These are phyloP conservation scores for Tetrapisispora arboricola DNA, from an alignment of 805 yeast species.

Conservation along the genomic window DNA sequence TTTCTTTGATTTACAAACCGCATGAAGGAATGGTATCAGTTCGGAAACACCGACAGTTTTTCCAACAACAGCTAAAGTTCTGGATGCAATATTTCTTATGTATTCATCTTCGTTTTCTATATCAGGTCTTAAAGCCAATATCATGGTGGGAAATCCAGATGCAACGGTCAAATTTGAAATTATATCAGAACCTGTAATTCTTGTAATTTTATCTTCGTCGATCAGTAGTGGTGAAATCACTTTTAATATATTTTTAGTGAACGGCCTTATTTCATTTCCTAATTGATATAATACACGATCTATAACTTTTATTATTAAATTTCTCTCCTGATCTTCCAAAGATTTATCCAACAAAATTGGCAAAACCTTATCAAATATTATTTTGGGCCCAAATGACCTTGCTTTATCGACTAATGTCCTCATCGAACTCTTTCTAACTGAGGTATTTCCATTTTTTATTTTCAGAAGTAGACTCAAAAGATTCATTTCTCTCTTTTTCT, in stretches of 20 bases:
- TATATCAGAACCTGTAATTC: conserved; percentile 72
- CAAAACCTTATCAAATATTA: conserved; percentile 58
- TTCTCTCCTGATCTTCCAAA: conserved; percentile 75
- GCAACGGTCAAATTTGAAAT: conserved; percentile 66
- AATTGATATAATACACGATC: conserved; percentile 59
- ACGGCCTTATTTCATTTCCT: conserved; percentile 59
- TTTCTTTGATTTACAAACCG: conserved; percentile 66
- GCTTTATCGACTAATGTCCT: conserved; percentile 58
- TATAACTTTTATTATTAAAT: conserved; percentile 64
- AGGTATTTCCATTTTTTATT: conserved; percentile 70
- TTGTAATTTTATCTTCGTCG: conserved; percentile 66
- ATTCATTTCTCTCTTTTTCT: conserved; percentile 48
- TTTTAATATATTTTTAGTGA: conserved; percentile 56
- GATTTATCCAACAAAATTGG: conserved; percentile 66
- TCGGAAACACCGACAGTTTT: conserved; percentile 63
- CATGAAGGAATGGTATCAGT: conserved; percentile 68
- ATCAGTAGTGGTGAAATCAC: conserved; percentile 72
- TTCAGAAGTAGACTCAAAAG: conserved; percentile 55
- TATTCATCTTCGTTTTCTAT: conserved; percentile 76
- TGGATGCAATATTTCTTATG: conserved; percentile 62
- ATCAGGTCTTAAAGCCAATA: conserved; percentile 72
- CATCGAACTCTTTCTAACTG: conserved; percentile 57
- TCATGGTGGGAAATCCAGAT: conserved; percentile 72
- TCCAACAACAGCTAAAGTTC: conserved; percentile 78
- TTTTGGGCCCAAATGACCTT: conserved; percentile 53